Evolutionary conservation across 345 rosid species (phyloP), one percentile per base, ranked within the genome.

Genomic region (Diplotaxis tenuifolia): DNA sequence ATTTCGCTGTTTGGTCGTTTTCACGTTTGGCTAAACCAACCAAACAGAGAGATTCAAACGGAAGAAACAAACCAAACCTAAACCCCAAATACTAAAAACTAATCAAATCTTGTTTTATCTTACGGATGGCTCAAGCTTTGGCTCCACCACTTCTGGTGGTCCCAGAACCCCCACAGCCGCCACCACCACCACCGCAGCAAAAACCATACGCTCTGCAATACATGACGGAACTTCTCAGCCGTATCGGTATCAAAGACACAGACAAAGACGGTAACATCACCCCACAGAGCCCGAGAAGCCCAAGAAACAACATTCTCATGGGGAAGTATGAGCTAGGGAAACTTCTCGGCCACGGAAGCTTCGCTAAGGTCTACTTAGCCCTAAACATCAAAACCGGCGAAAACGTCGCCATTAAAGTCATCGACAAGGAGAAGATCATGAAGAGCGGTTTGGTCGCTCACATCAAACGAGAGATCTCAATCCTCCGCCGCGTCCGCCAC

Each of bases 321-420:
- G 92, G 87, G 22, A 85, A 82, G 25, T 93, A 83, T 74, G 90
- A 91, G 81, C 70, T 91, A 31, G 97, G 96, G 27, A 83, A 80
- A 70, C 82, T 93, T 5, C 85, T 93, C 5, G 98, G 98, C 2
- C 92, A 90, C 21, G 98, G 98, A 7, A 86, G 86, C 70, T 89
- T 91, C 66, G 98, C 98, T 2, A 93, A 93, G 76, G 98, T 93
- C 38, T 91, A 87, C 62, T 82, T 83, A 38, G 98, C 97, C 3
- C 84, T 86, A 16, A 82, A 85, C 68, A 75, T 90, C 16, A 72
- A 84, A 42, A 61, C 87, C 6, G 82, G 75, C 4, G 89, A 86
- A 12, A 53, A 73, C 4, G 94, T 85, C 0, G 98, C 97, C 28
- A 86, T 93, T 55, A 93, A 93, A 75, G 85, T 89, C 18, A 84